phyloP scores from a whole-genome alignment of 2,329 filamentous ascomycete species.

The Cercospora berteroae region DNA sequence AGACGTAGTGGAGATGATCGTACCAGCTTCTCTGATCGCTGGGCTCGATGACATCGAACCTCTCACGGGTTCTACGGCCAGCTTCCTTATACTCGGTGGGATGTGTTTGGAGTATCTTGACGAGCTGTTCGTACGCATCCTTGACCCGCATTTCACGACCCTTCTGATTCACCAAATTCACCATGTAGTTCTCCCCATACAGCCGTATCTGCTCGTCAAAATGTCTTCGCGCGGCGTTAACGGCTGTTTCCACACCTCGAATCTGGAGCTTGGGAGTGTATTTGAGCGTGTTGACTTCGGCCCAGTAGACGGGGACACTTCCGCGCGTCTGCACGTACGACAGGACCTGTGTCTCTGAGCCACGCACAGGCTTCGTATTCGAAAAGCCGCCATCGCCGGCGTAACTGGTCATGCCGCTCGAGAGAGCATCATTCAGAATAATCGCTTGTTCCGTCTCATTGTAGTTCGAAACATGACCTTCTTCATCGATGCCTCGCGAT shows the following conservation, averaged over 20 bases:
- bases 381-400: constrained; percentile 73
- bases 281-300: constrained; percentile 87
- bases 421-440: constrained; percentile 77
- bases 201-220: constrained; percentile 90
- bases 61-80: constrained; percentile 67
- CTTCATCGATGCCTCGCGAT: constrained; percentile 86
- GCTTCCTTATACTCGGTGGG: constrained; percentile 65
- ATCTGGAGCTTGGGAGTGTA: constrained; percentile 91
- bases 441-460: constrained; percentile 96
- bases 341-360: constrained; percentile 80
- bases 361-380: constrained; percentile 65
- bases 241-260: constrained; percentile 75
- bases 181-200: constrained; percentile 95
- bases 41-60: constrained; percentile 75
- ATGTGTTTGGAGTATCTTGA: constrained; percentile 69
- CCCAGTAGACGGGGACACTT: constrained; percentile 94
- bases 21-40: constrained; percentile 60
- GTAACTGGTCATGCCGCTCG: constrained; percentile 73
- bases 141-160: constrained; percentile 88
- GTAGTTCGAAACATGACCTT: constrained; percentile 96
- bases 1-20: constrained; percentile 89
- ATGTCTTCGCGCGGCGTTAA: constrained; percentile 76
- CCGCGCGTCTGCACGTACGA: constrained; percentile 96
- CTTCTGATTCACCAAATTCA: constrained; percentile 96
- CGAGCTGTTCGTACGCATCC: constrained; percentile 88